These are phyloP conservation scores for Myochromella boudieri DNA, from an alignment of 768 basidiomycete species.

Conservation along the genomic window DNA sequence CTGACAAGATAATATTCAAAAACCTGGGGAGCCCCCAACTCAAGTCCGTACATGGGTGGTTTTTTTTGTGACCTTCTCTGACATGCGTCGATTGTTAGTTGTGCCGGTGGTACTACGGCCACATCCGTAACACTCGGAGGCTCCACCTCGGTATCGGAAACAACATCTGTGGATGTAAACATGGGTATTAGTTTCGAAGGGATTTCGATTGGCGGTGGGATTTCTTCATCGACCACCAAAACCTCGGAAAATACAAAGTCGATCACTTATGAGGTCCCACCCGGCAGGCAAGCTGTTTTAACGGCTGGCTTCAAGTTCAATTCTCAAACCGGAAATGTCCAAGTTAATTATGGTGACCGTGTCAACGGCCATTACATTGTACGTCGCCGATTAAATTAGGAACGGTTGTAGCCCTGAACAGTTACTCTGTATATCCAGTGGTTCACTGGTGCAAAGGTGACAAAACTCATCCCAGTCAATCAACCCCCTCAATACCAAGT, in stretches of 20 bases:
- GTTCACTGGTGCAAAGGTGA: conserved; percentile 8
- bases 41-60: conserved; percentile 3
- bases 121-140: conserved; percentile 9
- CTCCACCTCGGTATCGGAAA: conserved; percentile 5
- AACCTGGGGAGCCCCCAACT: conserved; percentile 13
- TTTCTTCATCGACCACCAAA: conserved; percentile 2
- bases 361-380: conserved; percentile 13
- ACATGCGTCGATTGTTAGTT: conserved; percentile 1
- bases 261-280: conserved; percentile 8
- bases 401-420: neutral
- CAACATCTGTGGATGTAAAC: conserved; percentile 6
- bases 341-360: conserved; percentile 13
- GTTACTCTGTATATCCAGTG: conserved; percentile 6
- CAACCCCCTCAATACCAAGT: conserved; percentile 6
- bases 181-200: conserved; percentile 10
- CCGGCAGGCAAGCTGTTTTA: conserved; percentile 13
- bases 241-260: neutral
- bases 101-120: conserved; percentile 11
- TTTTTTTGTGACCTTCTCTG: neutral
- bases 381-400: neutral
- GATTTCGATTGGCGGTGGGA: conserved; percentile 13
- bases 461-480: conserved; percentile 8
- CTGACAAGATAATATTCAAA: conserved; percentile 8
- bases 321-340: conserved; percentile 13
- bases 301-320: conserved; percentile 10